A percentile compares a stretch with the other conserved stretches of the same genome.
Conservation (phyloP, 768 basidiomycete species). For the Lactarius vividus region DNA sequence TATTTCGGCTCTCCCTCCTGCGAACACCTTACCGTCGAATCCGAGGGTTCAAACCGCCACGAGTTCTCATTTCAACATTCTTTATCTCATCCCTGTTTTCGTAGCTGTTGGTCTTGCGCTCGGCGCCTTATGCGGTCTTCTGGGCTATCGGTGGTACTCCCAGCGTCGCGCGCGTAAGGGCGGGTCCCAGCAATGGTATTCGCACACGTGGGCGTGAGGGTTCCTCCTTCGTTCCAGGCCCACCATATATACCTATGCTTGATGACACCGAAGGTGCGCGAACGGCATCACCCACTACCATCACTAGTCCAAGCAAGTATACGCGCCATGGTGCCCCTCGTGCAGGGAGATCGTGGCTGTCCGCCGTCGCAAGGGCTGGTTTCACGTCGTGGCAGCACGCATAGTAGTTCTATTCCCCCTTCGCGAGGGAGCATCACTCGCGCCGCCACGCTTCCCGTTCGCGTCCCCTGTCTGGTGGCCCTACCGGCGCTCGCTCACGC, state of each 20-base stretch:
- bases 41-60: conserved; percentile 11
- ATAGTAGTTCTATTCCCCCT: not conserved
- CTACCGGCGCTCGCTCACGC: conserved; percentile 16
- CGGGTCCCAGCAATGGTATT: conserved; percentile 1
- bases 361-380: not conserved
- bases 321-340: conserved; percentile 19
- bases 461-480: not conserved
- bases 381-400: conserved; percentile 9
- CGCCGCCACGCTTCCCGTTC: not conserved
- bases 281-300: not conserved
- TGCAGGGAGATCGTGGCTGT: conserved; percentile 12
- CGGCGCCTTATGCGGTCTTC: conserved; percentile 30
- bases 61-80: conserved; percentile 28
- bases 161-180: conserved; percentile 14
- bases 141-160: conserved; percentile 26
- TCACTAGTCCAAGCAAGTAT: conserved; percentile 27
- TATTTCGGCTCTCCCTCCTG: conserved; percentile 33
- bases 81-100: conserved; percentile 35
- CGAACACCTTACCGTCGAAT: conserved; percentile 21
- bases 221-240: conserved; percentile 31
- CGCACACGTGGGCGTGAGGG: not conserved
- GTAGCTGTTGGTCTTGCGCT: conserved; percentile 30
- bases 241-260: conserved; percentile 30
- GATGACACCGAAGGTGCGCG: not conserved
- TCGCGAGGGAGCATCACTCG: not conserved